Conservation (phyloP, 2,329 filamentous ascomycete genomes). For the Colletotrichum paranaense region DNA sequence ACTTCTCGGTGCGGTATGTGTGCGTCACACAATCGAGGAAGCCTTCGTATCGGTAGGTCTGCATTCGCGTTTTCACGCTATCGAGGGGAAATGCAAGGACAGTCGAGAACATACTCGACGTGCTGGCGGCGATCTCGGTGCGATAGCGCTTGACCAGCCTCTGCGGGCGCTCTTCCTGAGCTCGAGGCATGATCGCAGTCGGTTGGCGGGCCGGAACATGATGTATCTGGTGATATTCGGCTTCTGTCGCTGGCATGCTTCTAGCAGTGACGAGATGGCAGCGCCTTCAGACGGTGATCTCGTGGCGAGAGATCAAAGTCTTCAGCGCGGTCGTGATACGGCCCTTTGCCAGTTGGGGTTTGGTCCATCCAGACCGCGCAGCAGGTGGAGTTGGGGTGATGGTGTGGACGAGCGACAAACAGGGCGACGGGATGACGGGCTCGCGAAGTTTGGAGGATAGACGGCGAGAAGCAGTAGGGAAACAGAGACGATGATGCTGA, state of each 20-base stretch:
- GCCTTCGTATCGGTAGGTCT: conserved; percentile 83
- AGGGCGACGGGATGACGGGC: not conserved
- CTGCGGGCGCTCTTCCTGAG: conserved; percentile 40
- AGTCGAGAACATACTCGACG: conserved; percentile 82
- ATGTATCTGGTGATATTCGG: conserved; percentile 53
- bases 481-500: conserved; percentile 7
- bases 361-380: conserved; percentile 35
- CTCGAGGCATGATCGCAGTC: conserved; percentile 56
- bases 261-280: conserved; percentile 48
- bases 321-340: conserved; percentile 71
- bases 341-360: conserved; percentile 26
- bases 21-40: conserved; percentile 80
- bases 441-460: conserved; percentile 5
- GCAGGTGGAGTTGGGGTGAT: not conserved
- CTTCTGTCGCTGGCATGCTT: conserved; percentile 50
- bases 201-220: conserved; percentile 55
- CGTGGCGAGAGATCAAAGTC: conserved; percentile 63
- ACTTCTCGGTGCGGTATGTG: conserved; percentile 80
- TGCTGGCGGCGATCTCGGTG: conserved; percentile 82
- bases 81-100: conserved; percentile 87
- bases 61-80: conserved; percentile 90
- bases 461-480: not conserved
- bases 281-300: conserved; percentile 60
- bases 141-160: conserved; percentile 80
- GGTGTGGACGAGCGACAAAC: conserved; percentile 1